Evolutionary conservation across 768 basidiomycete species (phyloP), one percentile per base, ranked within the genome.

Genomic region (Boletus vinaceobasis): DNA sequence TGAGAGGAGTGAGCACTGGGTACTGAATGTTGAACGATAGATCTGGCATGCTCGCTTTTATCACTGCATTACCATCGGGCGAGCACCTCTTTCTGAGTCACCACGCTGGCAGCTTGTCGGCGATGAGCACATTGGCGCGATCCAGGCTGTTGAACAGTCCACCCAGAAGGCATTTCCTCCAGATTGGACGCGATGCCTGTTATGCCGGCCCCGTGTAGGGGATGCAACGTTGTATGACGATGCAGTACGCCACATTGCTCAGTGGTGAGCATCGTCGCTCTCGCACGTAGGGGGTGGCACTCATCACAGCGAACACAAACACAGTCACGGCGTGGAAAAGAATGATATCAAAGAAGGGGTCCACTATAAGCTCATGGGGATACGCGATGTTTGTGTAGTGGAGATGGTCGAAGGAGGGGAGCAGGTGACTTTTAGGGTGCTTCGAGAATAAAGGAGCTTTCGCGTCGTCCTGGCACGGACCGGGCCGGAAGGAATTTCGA

Each of bases 51-150:
- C 60, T 27, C 26, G 36, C 19, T 40, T 47, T 23, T 35, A 40
- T 19, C 59, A 61, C 14, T 43, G 47, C 35, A 57, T 57, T 35
- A 33, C 42, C 15, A 36, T 46, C 8, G 56, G 33, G 9, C n/a
- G 32, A 5, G 26, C 32, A 0, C 42, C 43, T 14, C 56, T 58
- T 21, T 42, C 48, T 1, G 44, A 47, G 27, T 48, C 31, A 17
- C 39, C 54, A 7, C 48, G 52, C 27, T 63, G 57, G 62, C 52
- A 54, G 13, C 32, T 52, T 19, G 14, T 64, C 4, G 11, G n/a
- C 26, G 59, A 60, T 27, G 38, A 45, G 9, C 43, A 55, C 15
- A 52, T 58, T 11, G 26, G 38, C 15, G 38, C 33, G 26, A 64
- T 58, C 19, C 55, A 50, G 43, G 40, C 38, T 17, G 21, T 52